Conservation (phyloP, 2,329 filamentous ascomycete genomes). For the Endocalyx cinctus region DNA sequence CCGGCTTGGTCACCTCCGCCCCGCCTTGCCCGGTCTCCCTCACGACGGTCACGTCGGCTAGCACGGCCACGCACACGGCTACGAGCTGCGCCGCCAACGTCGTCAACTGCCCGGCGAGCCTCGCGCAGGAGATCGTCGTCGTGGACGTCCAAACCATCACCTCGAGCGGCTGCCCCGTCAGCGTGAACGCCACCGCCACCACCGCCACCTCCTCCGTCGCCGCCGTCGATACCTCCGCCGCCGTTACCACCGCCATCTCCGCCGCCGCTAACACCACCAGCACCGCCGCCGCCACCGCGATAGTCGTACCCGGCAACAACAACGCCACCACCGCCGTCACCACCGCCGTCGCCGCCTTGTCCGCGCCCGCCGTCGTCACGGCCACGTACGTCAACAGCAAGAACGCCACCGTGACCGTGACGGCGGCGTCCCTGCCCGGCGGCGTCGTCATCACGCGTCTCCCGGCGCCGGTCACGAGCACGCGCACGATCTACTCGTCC, state of each 20-base stretch:
- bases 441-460: constrained; percentile 14
- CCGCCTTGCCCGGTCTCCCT: constrained; percentile 2
- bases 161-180: too few species aligned
- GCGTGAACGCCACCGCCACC: constrained; percentile 12
- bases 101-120: constrained; percentile 21
- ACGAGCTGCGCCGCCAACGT: constrained; percentile 18
- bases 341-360: too few species aligned
- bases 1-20: constrained; percentile 1
- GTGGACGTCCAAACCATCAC: too few species aligned
- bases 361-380: too few species aligned
- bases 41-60: constrained; percentile 11
- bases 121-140: constrained; percentile 18
- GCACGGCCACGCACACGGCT: constrained; percentile 13
- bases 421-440: constrained; percentile 1
- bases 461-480: constrained; percentile 14
- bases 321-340: too few species aligned
- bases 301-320: too few species aligned
- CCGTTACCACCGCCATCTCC: constrained; percentile 2
- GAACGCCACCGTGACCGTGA: constrained; percentile 4
- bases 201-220: constrained; percentile 3
- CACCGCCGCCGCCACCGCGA: constrained; percentile 3
- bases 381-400: too few species aligned
- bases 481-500: constrained; percentile 6
- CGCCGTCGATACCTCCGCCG: constrained; percentile 6
- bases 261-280: background rate